Base-by-base conservation (phyloP, 2,329 filamentous ascomycete genomes). In the Penicillium sp. region DNA sequence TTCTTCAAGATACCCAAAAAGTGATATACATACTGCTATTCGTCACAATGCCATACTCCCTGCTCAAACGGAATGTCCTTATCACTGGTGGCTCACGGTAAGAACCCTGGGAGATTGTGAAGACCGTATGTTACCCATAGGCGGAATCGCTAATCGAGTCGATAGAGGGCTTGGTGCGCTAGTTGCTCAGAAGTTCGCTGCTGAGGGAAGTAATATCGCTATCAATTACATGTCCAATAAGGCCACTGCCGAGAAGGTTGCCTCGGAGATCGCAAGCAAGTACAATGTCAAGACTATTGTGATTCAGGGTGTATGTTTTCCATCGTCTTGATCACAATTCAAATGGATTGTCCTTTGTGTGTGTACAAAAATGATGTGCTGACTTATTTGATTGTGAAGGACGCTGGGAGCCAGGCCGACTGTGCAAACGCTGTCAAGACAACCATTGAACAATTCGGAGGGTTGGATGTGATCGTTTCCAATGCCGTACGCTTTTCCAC, bases 391-490 rank as follows among this genome's bases (percentile, higher is more conserved):
- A n/a, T n/a, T n/a, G n/a, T n/a, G 18, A 9, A 85, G 65, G 89
- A 93, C 70, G 80, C 89, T 40, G 84, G 83, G 14, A 75, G 78
- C 5, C 80, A 83, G 29, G 71, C 75, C 1, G 87, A 89, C 23
- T 84, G 89, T 58, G 71, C 77, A 45, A 75, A 77, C 0, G 79
- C 87, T 0, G 83, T 92, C 1, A 72, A 81, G 16, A 80, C 87
- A 40, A 82, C 84, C 1, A 78, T 87, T 44, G 73, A 80, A 23
- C 73, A 72, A n/a, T 79, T 91, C 59, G 88, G 87, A 4, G 84
- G 87, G 1, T 71, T 94, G n/a, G 90, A 94, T 73, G 81, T 91
- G 36, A 78, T 94, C 42, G 84, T 93, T 64, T 89, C 87, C 2
- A 94, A 94, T 71, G 88, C 88, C 16, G 83, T 85, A 65, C 43